Percentiles rank a stretch among this genome's conserved stretches.
phyloP scores from a whole-genome alignment of 768 basidiomycete species.

The Rhodosporidiobolus odoratus region DNA sequence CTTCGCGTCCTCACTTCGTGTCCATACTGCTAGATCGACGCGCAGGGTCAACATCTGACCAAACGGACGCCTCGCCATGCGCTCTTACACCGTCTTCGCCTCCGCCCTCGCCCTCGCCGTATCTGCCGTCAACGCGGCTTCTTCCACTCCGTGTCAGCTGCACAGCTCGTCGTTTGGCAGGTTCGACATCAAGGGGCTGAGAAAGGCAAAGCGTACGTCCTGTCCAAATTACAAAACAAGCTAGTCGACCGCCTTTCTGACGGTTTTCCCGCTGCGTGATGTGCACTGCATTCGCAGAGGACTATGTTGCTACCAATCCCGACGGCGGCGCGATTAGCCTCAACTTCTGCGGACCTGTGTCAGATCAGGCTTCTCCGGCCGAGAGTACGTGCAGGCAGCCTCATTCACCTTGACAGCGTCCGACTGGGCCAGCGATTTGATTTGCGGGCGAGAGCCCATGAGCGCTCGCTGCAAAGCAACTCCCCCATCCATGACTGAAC shows the following conservation, averaged over 20 bases:
- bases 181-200: slow-evolving; percentile 14
- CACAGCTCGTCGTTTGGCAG: slow-evolving; percentile 16
- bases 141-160: slow-evolving; percentile 5
- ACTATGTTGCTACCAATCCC: slow-evolving; percentile 21
- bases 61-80: not conserved
- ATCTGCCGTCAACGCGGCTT: not conserved
- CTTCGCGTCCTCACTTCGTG: not conserved
- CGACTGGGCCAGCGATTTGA: too few relatives aligned
- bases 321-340: slow-evolving; percentile 26
- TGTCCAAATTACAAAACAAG: too few relatives aligned
- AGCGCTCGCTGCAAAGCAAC: too few relatives aligned
- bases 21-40: not conserved
- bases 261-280: not conserved
- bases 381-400: too few relatives aligned
- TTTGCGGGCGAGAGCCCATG: too few relatives aligned
- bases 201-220: slow-evolving; percentile 3
- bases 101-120: not conserved
- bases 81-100: not conserved
- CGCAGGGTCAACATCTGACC: not conserved
- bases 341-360: slow-evolving; percentile 30
- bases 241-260: too few relatives aligned
- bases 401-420: too few relatives aligned
- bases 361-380: not conserved
- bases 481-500: too few relatives aligned
- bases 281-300: not conserved